These are phyloP conservation scores for Sporothrix protearum DNA, from an alignment of 2,329 filamentous ascomycete species.

Conservation along the genomic window DNA sequence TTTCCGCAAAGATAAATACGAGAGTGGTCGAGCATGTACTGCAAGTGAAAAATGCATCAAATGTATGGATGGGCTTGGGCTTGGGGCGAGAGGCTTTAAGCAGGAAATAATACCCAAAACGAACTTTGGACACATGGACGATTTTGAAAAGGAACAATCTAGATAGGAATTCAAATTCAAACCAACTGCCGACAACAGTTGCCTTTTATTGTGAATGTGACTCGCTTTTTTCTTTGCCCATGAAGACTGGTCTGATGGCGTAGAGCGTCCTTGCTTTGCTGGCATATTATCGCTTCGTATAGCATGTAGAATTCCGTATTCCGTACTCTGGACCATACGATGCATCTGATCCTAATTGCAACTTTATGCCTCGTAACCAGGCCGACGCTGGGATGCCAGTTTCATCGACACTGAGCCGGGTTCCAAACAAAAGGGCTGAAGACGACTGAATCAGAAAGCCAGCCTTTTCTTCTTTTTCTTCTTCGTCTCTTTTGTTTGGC, in stretches of 20 bases:
- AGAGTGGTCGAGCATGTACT: background rate
- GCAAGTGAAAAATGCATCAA: background rate
- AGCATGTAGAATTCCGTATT: no score
- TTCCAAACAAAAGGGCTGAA: no score
- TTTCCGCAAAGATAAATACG: background rate
- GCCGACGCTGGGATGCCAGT: background rate
- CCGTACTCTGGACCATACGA: no score
- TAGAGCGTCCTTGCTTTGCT: background rate
- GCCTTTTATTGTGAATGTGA: no score
- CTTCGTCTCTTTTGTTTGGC: no score
- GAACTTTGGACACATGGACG: background rate
- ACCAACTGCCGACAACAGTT: no score
- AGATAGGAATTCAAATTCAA: background rate
- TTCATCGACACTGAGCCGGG: no score
- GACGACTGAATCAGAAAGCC: no score
- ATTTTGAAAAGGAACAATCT: background rate
- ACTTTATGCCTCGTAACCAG: conserved; percentile 4
- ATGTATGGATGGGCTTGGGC: background rate
- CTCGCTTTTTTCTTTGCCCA: background rate
- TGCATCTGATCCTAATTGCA: no score
- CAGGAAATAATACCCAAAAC: background rate
- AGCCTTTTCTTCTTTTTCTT: no score
- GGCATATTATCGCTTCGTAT: background rate
- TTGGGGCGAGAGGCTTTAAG: background rate
- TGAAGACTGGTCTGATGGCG: background rate